Percentiles rank a stretch among this genome's conserved stretches.
Evolutionary conservation across 352 stramenopile species (phyloP).

Genomic region (Phytophthora fragariaefolia): DNA sequence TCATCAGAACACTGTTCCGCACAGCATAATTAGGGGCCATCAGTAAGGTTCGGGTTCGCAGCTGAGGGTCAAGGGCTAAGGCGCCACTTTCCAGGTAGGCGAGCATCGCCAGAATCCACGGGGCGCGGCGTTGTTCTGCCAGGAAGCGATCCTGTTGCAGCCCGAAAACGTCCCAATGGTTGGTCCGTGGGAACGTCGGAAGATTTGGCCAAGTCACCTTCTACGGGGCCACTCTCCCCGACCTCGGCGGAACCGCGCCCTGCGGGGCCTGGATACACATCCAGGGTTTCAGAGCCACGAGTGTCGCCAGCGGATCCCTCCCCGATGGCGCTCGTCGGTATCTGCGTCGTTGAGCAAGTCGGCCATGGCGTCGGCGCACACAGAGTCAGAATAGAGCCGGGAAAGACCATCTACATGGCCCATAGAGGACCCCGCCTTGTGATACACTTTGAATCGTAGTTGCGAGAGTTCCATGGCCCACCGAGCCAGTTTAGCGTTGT

Average conservation of each 20-base stretch:
- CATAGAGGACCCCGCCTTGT: constrained; percentile 1
- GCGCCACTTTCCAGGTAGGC: constrained; percentile 1
- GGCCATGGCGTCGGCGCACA: background rate
- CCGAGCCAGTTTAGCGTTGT: constrained; percentile 2
- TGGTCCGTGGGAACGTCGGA: too few relatives aligned
- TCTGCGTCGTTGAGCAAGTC: background rate
- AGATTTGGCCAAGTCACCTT: too few relatives aligned
- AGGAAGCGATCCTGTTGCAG: too few relatives aligned
- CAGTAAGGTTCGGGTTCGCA: background rate
- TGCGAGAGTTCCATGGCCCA: constrained; percentile 15
- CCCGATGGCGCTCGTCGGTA: too few relatives aligned
- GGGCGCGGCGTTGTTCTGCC: background rate
- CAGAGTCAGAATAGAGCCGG: background rate
- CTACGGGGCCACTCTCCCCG: too few relatives aligned
- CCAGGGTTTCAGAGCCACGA: too few relatives aligned
- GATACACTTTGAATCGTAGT: constrained; percentile 9
- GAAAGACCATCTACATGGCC: constrained; percentile 9
- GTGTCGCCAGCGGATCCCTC: too few relatives aligned
- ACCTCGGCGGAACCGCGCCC: too few relatives aligned
- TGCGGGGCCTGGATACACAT: too few relatives aligned
- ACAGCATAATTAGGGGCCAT: background rate
- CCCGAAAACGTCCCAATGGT: background rate
- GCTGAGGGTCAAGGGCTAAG: background rate
- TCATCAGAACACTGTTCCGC: constrained; percentile 2
- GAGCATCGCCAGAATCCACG: constrained; percentile 4